Evolutionary conservation across 345 rosid genomes (phyloP).

Genomic region (Eucalyptus dawsonii): DNA sequence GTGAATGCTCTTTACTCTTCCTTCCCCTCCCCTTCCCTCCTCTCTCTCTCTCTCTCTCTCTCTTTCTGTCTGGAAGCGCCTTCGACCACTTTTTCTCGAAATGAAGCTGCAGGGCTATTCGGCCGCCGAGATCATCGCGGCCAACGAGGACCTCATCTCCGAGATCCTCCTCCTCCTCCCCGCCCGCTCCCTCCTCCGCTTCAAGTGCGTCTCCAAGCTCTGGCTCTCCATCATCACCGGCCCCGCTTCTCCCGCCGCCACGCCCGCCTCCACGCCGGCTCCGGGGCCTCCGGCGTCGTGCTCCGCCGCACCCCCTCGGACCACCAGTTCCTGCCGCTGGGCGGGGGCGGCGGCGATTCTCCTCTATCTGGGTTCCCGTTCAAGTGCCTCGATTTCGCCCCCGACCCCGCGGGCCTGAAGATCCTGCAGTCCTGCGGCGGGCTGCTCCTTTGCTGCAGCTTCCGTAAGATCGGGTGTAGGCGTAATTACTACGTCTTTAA

Average conservation of each 20-base stretch:
- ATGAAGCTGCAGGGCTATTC: neutral
- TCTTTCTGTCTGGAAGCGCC: neutral
- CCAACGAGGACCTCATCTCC: slow-evolving; percentile 10
- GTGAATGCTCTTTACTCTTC: neutral
- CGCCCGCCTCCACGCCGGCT: neutral
- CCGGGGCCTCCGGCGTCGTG: neutral
- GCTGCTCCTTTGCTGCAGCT: slow-evolving; percentile 17
- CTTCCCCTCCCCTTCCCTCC: neutral
- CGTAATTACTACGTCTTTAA: slow-evolving; percentile 11
- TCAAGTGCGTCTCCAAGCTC: slow-evolving; percentile 9
- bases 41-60: neutral
- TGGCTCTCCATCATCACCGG: slow-evolving; percentile 8
- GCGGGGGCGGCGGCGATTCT: neutral
- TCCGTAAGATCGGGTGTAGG: neutral
- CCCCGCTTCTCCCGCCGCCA: slow-evolving; percentile 1
- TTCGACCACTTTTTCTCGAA: neutral
- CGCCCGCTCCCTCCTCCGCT: neutral
- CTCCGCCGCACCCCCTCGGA: neutral
- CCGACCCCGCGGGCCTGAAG: slow-evolving; percentile 6
- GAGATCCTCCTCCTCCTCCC: slow-evolving; percentile 7
- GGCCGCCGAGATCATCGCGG: neutral
- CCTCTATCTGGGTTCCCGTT: neutral
- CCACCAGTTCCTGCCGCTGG: slow-evolving; percentile 1
- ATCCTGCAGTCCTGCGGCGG: slow-evolving; percentile 24
- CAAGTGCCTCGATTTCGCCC: neutral